phyloP scores from a whole-genome alignment of 1,139 yeast species.

The Protomyces macrosporus region DNA sequence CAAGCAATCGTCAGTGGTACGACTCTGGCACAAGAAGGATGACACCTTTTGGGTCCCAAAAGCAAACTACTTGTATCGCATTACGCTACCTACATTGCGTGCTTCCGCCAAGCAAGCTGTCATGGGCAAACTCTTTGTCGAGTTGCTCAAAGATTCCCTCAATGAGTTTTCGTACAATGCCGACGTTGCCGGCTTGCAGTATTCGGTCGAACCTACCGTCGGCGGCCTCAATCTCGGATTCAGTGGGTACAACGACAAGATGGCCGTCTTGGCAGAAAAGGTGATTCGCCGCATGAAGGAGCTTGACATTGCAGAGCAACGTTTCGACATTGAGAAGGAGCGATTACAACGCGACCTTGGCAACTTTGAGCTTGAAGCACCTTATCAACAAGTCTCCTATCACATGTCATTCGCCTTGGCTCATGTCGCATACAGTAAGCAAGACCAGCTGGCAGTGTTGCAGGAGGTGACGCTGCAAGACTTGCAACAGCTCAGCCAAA shows the following conservation, averaged over 20 bases:
- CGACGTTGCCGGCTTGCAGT: slow-evolving; percentile 67
- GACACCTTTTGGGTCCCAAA: slow-evolving; percentile 87
- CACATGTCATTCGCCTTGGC: slow-evolving; percentile 59
- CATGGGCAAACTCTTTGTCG: slow-evolving; percentile 57
- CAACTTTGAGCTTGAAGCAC: slow-evolving; percentile 69
- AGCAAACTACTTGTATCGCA: slow-evolving; percentile 59
- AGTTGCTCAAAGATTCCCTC: slow-evolving; percentile 67
- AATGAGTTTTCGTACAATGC: slow-evolving; percentile 81
- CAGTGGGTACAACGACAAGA: slow-evolving; percentile 78
- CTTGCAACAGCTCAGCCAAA: slow-evolving; percentile 47
- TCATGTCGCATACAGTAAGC: slow-evolving; percentile 62
- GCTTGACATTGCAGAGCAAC: slow-evolving; percentile 50
- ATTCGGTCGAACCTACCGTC: slow-evolving; percentile 54
- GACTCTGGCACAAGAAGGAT: slow-evolving; percentile 85
- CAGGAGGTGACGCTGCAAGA: slow-evolving; percentile 49
- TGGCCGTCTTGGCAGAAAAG: slow-evolving; percentile 56
- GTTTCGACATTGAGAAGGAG: slow-evolving; percentile 65
- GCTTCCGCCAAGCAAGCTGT: slow-evolving; percentile 55
- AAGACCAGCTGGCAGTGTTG: slow-evolving; percentile 56
- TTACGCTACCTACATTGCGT: slow-evolving; percentile 56
- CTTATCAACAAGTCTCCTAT: slow-evolving; percentile 63
- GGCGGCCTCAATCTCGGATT: slow-evolving; percentile 67
- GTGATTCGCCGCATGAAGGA: slow-evolving; percentile 51
- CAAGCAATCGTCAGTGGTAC: slow-evolving; percentile 42
- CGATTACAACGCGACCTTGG: slow-evolving; percentile 56